Evolutionary conservation across 1,139 yeast species (phyloP).

Genomic region (Trichomonascaceae sp.): DNA sequence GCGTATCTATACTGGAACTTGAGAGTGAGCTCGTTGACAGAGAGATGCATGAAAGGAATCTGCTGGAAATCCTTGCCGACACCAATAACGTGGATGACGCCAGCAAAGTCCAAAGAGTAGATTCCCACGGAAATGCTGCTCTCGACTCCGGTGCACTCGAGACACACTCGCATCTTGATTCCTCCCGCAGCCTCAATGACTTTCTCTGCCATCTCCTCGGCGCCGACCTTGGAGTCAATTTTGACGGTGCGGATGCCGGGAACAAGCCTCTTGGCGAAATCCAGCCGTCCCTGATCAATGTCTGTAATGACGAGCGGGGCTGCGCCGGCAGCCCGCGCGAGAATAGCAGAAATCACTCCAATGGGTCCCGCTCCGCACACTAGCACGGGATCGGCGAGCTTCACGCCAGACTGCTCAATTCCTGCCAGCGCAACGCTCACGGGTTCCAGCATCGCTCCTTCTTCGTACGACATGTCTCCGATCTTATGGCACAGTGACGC

Average conservation of each 20-base stretch:
- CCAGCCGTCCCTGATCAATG: slow-evolving; percentile 13
- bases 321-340: slow-evolving; percentile 77
- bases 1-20: slow-evolving; percentile 77
- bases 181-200: slow-evolving; percentile 30
- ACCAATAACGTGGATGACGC: slow-evolving; percentile 63
- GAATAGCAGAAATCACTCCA: slow-evolving; percentile 67
- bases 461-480: slow-evolving; percentile 67
- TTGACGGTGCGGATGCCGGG: slow-evolving; percentile 23
- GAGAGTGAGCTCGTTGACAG: slow-evolving; percentile 55
- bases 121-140: slow-evolving; percentile 56
- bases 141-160: slow-evolving; percentile 63
- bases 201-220: slow-evolving; percentile 27
- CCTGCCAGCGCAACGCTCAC: slow-evolving; percentile 81
- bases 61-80: slow-evolving; percentile 54
- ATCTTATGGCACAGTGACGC: slow-evolving; percentile 73
- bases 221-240: slow-evolving; percentile 17
- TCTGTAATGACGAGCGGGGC: slow-evolving; percentile 54
- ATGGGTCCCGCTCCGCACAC: slow-evolving; percentile 94
- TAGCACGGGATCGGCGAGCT: slow-evolving; percentile 60
- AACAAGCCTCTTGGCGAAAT: slow-evolving; percentile 15
- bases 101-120: slow-evolving; percentile 44
- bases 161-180: slow-evolving; percentile 47
- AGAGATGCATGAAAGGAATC: slow-evolving; percentile 64
- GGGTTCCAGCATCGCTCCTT: slow-evolving; percentile 87
- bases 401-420: slow-evolving; percentile 50